Base-by-base conservation (phyloP, 352 stramenopile genomes). In the Pythium dissotocum region DNA sequence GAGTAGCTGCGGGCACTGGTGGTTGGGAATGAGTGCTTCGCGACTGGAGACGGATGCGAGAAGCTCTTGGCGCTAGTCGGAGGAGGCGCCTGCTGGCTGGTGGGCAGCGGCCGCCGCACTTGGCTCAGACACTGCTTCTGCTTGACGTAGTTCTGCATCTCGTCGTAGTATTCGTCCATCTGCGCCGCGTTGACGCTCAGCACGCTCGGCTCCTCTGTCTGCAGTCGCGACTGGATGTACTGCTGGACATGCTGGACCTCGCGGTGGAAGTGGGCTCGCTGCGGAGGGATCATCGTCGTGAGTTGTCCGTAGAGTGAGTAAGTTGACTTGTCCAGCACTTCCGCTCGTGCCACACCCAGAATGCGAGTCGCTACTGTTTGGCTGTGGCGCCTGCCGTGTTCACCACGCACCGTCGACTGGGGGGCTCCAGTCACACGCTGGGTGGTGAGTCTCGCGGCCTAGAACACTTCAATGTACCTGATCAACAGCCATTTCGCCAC, bases 141-240 rank as follows among this genome's bases (percentile, higher is more conserved):
- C 44, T 65, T 54, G 35, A 75, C 58, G 52, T 75, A 75, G 57
- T 67, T 24, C 44, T 68, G 51, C 28, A 75, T 32, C 35, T 75
- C 69, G n/a, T 71, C 69, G 30, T 64, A 21, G 54, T 75, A 75
- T 42, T 70, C 69, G 5, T 61, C 44, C 21, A 75, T 49, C 18
- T 70, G 58, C 28, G 51, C 48, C 5, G 69, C 28, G 52, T 68
- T 75, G 14, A 75, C 46, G 58, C 44, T 51, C 36, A 75, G 59
- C 61, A 70, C 44, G 35, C 63, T 26, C 0, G 69, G 53, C 6
- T 70, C 62, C 2, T 75, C 62, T 8, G 63, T 58, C 32, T 61
- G 69, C 6, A 75, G 28, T 24, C 53, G 69, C 30, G 69, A n/a
- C 46, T 75, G 62, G 58, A 75, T 70, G 35, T 63, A 75, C 26